phyloP scores from a whole-genome alignment of 345 rosid species.

The Salix dunnii region DNA sequence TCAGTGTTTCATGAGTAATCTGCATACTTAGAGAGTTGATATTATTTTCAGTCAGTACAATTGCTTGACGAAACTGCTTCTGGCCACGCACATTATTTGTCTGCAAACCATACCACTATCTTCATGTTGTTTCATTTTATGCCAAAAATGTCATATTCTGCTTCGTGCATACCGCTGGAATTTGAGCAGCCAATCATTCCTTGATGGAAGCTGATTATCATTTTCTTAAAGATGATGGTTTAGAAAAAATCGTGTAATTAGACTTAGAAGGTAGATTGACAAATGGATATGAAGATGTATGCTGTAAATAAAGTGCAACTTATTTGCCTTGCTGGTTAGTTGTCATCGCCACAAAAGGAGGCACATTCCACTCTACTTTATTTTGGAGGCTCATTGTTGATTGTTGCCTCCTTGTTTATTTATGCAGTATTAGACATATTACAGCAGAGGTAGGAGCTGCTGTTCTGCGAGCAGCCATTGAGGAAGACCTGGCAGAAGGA shows the following conservation, averaged over 20 bases:
- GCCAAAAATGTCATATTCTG: not conserved
- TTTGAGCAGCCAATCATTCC: not conserved
- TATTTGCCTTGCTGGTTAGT: not conserved
- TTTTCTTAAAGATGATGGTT: not conserved
- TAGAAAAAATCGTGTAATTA: not conserved
- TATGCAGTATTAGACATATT: conserved; percentile 81
- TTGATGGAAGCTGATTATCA: not conserved
- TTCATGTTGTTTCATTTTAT: not conserved
- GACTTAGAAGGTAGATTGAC: not conserved
- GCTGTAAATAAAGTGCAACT: not conserved
- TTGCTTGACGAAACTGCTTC: no score
- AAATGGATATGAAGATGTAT: not conserved
- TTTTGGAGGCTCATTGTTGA: not conserved
- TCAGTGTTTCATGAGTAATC: not conserved
- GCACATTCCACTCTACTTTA: no score
- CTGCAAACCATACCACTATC: not conserved
- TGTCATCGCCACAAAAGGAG: not conserved
- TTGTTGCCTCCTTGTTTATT: conserved; percentile 4
- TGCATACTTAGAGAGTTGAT: not conserved
- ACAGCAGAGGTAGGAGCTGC: conserved; percentile 95
- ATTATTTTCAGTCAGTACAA: not conserved
- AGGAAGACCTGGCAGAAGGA: conserved; percentile 83
- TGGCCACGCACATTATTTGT: not conserved
- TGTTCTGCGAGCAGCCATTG: conserved; percentile 78
- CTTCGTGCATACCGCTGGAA: not conserved